Percentiles rank a stretch among this genome's conserved stretches.
phyloP scores from a whole-genome alignment of 1,284 basidiomycete genomes.

The Inonotus hispidus region DNA sequence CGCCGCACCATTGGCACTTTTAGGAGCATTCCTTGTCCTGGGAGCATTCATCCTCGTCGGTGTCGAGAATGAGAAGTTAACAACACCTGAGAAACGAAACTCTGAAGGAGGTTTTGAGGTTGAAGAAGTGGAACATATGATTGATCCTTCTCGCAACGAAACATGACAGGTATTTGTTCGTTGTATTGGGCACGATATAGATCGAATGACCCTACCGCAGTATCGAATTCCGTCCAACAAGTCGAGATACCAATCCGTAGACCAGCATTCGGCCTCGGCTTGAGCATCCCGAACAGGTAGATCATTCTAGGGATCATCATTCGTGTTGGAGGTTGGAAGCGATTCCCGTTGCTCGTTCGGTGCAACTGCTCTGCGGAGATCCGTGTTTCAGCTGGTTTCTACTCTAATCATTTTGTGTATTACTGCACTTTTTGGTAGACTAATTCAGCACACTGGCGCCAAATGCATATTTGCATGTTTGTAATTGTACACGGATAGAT shows the following conservation, averaged over 20 bases:
- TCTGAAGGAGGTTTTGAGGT: conserved; percentile 23
- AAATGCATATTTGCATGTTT: not conserved
- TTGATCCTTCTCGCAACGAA: not conserved
- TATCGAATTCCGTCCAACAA: too few species aligned
- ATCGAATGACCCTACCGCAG: too few species aligned
- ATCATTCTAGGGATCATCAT: too few species aligned
- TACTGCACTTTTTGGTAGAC: not conserved
- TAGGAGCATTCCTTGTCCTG: conserved; percentile 65
- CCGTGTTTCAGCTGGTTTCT: not conserved
- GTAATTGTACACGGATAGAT: not conserved
- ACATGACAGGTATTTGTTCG: not conserved
- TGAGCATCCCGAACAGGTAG: too few species aligned
- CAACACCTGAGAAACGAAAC: conserved; percentile 21
- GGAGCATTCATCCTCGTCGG: conserved; percentile 65
- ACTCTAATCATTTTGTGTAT: not conserved
- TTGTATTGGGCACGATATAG: too few species aligned
- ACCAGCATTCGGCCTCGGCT: too few species aligned
- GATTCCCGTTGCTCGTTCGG: too few species aligned
- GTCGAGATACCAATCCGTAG: too few species aligned
- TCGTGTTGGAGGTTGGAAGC: too few species aligned
- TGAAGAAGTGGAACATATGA: conserved; percentile 13
- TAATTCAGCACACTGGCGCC: not conserved
- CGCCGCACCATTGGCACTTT: conserved; percentile 48
- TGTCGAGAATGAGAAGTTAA: conserved; percentile 44
- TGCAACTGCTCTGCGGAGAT: too few species aligned